A percentile compares a stretch with the other conserved stretches of the same genome.
phyloP scores from a whole-genome alignment of 257 asterid species.

The Ilex asprella region DNA sequence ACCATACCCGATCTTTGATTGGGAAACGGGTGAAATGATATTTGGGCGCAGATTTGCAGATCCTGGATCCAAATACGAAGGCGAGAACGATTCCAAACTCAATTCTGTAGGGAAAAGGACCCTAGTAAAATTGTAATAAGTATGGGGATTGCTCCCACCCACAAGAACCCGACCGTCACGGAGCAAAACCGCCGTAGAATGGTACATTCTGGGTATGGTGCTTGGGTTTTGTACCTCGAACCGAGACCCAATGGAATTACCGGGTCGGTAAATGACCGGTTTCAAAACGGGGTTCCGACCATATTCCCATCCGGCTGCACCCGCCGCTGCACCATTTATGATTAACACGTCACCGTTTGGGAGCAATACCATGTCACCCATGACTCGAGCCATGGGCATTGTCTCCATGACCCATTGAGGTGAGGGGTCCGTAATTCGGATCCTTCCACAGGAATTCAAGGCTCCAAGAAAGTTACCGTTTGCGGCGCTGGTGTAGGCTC shows the following conservation, averaged over 20 bases:
- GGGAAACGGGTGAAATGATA: constrained; percentile 25
- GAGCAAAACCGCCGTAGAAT: constrained; percentile 37
- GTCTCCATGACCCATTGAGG: constrained; percentile 45
- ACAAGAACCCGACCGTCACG: constrained; percentile 43
- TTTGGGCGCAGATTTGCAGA: constrained; percentile 17
- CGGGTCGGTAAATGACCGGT: constrained; percentile 34
- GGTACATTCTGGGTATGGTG: constrained; percentile 39
- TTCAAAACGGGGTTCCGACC: constrained; percentile 28
- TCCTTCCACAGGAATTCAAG: constrained; percentile 40
- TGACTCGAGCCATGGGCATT: constrained; percentile 43
- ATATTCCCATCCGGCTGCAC: constrained; percentile 41
- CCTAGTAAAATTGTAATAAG: constrained; percentile 19
- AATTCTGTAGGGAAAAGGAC: constrained; percentile 36
- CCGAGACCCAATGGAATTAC: constrained; percentile 21
- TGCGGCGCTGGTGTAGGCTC: constrained; percentile 26
- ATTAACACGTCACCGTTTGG: constrained; percentile 40
- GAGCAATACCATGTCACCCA: constrained; percentile 47
- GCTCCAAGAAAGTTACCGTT: constrained; percentile 25
- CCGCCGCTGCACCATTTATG: constrained; percentile 37
- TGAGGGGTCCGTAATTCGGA: constrained; percentile 27
- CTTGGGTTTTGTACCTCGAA: constrained; percentile 29
- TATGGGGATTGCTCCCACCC: constrained; percentile 41
- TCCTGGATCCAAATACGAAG: constrained; percentile 22
- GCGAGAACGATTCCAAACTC: constrained; percentile 36
- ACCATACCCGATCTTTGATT: constrained; percentile 16